A percentile compares a stretch with the other conserved stretches of the same genome.
These are phyloP conservation scores for Baudoinia panamericana DNA, from an alignment of 495 filamentous ascomycete species.

Conservation along the genomic window DNA sequence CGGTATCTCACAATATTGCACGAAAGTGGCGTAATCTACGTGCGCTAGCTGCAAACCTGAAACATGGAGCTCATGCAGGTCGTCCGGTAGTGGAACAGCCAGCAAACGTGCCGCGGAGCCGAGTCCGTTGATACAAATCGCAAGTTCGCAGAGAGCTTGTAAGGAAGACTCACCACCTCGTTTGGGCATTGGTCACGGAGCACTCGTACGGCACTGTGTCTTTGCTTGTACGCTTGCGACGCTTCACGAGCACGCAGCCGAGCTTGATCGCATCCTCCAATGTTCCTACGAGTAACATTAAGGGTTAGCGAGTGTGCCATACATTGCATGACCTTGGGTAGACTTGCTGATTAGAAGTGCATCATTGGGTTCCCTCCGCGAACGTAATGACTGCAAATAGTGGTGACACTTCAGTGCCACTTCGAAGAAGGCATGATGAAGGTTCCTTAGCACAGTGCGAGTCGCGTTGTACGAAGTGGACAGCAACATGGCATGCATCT, in stretches of 20 bases:
- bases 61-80: too few species aligned
- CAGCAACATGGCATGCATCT: slow-evolving; percentile 78
- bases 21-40: too few species aligned
- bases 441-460: slow-evolving; percentile 52
- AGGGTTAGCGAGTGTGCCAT: neutral
- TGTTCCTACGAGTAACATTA: slow-evolving; percentile 36
- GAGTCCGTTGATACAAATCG: too few species aligned
- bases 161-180: slow-evolving; percentile 52
- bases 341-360: slow-evolving; percentile 48
- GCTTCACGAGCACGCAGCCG: slow-evolving; percentile 51
- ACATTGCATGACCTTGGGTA: too few species aligned
- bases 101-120: too few species aligned
- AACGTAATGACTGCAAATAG: slow-evolving; percentile 52
- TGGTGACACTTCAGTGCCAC: slow-evolving; percentile 74
- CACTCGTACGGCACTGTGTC: slow-evolving; percentile 41
- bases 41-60: too few species aligned
- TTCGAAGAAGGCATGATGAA: slow-evolving; percentile 61
- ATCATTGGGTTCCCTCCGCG: slow-evolving; percentile 38
- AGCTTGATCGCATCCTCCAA: slow-evolving; percentile 53
- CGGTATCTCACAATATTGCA: neutral
- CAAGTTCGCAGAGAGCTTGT: too few species aligned
- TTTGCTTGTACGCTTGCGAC: slow-evolving; percentile 35
- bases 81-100: too few species aligned
- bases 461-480: slow-evolving; percentile 69
- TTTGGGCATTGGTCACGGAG: slow-evolving; percentile 46